A percentile compares a stretch with the other conserved stretches of the same genome.
phyloP scores from a whole-genome alignment of 2,329 filamentous ascomycete species.

The Alternaria sp. region DNA sequence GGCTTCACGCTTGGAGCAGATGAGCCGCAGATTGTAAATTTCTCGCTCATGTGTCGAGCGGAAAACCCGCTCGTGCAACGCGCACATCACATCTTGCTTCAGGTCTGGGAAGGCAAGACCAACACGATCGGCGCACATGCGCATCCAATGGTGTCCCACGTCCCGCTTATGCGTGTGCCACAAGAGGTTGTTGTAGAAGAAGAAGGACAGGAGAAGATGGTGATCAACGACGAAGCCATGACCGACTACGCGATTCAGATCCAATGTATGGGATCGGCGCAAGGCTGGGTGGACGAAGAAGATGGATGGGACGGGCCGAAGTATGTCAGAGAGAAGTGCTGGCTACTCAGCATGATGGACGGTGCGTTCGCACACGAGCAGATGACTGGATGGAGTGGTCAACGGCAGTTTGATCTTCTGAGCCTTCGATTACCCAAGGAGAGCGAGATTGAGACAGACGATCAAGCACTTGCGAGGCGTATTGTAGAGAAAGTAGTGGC shows the following conservation, averaged over 20 bases:
- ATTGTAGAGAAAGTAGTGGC: constrained; percentile 60
- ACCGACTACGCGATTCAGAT: constrained; percentile 66
- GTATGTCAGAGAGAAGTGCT: constrained; percentile 52
- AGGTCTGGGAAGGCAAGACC: constrained; percentile 56
- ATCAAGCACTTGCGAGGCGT: constrained; percentile 57
- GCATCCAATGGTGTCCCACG: constrained; percentile 60
- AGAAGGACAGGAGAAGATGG: constrained; percentile 41
- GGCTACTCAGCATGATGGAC: constrained; percentile 30
- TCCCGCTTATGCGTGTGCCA: constrained; percentile 55
- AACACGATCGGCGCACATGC: constrained; percentile 52
- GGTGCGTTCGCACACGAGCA: constrained; percentile 49
- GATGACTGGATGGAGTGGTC: constrained; percentile 59
- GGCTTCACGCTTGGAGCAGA: constrained; percentile 35
- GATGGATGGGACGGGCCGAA: constrained; percentile 62
- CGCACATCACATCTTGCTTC: constrained; percentile 58
- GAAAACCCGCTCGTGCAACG: constrained; percentile 58
- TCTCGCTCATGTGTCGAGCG: constrained; percentile 24
- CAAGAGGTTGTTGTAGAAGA: constrained; percentile 35
- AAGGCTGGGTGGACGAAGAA: constrained; percentile 59
- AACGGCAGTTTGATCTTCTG: constrained; percentile 59
- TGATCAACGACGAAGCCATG: constrained; percentile 52
- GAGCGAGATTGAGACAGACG: constrained; percentile 51
- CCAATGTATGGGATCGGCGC: constrained; percentile 59
- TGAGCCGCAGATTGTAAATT: constrained; percentile 28
- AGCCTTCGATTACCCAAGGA: constrained; percentile 49